Base-by-base conservation (phyloP, 1,284 basidiomycete species). In the Tilletia walkeri region DNA sequence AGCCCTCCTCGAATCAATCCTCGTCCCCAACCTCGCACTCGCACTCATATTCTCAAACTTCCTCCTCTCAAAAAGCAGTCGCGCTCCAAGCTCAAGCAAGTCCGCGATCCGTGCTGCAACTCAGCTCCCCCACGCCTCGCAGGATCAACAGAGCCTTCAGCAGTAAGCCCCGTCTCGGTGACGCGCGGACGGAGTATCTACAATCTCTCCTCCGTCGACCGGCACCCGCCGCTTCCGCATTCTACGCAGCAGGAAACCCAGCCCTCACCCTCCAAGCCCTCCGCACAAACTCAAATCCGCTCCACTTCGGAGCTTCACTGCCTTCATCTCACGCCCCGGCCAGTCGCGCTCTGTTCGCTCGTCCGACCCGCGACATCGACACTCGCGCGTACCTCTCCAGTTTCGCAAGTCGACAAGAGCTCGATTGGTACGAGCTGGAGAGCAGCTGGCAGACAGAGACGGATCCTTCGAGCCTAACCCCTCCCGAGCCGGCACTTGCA, bases 51-150 rank as follows among this genome's bases (percentile, higher is more conserved):
- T 66, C 72, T 68, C 63, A 66, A 63, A 50, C 70, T 70, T 30
- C 20, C 67, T n/a, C n/a, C 61, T 9, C 65, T 50, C 45, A 50
- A 53, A 6, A 3, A 2, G 6, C 59, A 3, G 30, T 49, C 20
- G 20, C 59, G 69, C 24, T 30, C 41, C 41, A 45, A 45, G 41
- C 14, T 45, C 41, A 45, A 45, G 18, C 24, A 16, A 30, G 47
- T 72, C 66, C 71, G 75, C 69, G 68, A 70, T 5, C 66, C 72
- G 14, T 56, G 68, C 20, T 75, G 69, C 56, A 63, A 1, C 59
- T 63, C 14, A 38, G 30, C 34, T 38, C 59, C 3, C 59, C 59
- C 30, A 63, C 59, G 39, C 59, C 59, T 4, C 59, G 59, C 38
- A 63, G 36, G 34, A 24, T 63, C 34, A 38, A 39, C 16, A 9